Evolutionary conservation across 805 yeast genomes (phyloP), one percentile per base, ranked within the genome.

Genomic region (Saccharomyces eubayanus): DNA sequence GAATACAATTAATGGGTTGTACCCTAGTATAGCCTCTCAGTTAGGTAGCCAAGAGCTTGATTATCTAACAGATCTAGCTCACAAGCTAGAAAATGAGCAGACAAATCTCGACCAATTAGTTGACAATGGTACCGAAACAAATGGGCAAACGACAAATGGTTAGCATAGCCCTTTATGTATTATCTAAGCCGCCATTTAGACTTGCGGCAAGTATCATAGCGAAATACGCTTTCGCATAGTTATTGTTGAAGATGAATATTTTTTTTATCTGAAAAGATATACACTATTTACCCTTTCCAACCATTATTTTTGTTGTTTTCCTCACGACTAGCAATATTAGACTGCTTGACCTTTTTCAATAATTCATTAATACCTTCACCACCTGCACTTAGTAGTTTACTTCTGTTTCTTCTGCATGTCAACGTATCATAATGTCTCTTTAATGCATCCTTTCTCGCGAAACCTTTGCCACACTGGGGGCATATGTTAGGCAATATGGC

Each of bases 1-100:
- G 77, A 91, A 89, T 83, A 80, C 82, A 64, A 82, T 91, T 69
- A 84, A 94, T 64, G 96, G 91, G 70, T 83, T 94, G 77, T 82
- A 92, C 66, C 99, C 99, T 70, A 86, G 83, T 74, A 89, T 92
- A 76, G 84, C 94, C 70, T 90, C 96, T 68, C 96, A 91, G 81
- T 82, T 91, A 77, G 96, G 97, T 71, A 88, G 96, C 65, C 97
- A 91, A 75, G 87, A 92, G 77, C 83, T 92, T 73, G 88, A 85
- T 72, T 84, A 88, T 76, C 81, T 91, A 74, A 87, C 89, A 73
- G 80, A 85, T 77, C 80, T 91, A 74, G 96, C 96, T 56, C 43
- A 36, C 6, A 16, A 36, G 12, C 11, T 36, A n/a, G 43, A 36
- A 36, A 36, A 16, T 36, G 43, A 36, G 20, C 43, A 16, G 3